phyloP scores from a whole-genome alignment of 306 rosid genomes.

The Alnus rubra region DNA sequence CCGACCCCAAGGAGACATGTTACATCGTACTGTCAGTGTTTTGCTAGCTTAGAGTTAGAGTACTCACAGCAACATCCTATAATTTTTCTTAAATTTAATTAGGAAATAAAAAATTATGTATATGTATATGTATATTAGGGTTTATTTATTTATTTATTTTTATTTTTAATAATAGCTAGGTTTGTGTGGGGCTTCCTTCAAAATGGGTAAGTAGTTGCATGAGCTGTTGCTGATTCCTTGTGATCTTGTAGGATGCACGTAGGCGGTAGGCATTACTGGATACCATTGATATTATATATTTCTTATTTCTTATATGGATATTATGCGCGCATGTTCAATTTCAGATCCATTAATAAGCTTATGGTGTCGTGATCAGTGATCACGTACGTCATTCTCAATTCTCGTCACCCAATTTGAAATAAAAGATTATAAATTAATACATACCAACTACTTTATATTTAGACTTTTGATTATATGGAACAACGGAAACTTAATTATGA shows the following conservation, averaged over 20 bases:
- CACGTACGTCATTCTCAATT: too few relatives aligned
- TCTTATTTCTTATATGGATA: background rate
- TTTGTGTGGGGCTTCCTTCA: background rate
- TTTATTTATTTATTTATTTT: background rate
- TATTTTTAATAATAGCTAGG: background rate
- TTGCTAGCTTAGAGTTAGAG: too few relatives aligned
- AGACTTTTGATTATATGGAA: too few relatives aligned
- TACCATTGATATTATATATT: background rate
- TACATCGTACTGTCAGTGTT: background rate
- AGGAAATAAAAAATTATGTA: too few relatives aligned
- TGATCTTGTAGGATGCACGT: constrained; percentile 7
- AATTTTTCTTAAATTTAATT: too few relatives aligned
- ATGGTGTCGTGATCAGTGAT: background rate
- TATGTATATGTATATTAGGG: too few relatives aligned
- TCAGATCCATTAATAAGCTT: background rate
- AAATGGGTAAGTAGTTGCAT: constrained; percentile 38
- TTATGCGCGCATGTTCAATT: background rate
- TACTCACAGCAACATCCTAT: too few relatives aligned
- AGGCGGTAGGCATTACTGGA: background rate
- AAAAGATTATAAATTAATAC: too few relatives aligned
- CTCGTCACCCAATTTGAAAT: background rate
- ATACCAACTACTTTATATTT: too few relatives aligned
- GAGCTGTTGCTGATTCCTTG: constrained; percentile 49
- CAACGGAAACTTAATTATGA: too few relatives aligned
- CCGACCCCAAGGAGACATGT: background rate